Conservation (phyloP, 257 asterid genomes). For the Solanum sejunctum region DNA sequence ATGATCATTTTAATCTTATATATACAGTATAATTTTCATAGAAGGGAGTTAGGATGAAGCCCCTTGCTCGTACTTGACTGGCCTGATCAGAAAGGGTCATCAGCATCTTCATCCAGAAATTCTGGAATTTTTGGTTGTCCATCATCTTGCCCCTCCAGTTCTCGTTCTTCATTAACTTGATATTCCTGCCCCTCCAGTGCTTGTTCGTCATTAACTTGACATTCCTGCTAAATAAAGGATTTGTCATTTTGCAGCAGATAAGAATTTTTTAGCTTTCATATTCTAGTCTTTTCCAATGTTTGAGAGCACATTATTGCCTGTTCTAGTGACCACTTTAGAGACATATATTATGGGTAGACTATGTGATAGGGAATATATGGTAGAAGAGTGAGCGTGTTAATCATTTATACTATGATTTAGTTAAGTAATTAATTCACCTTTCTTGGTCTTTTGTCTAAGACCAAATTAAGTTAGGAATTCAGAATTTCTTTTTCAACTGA, state of each 20-base stretch:
- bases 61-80: not conserved
- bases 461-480: not conserved
- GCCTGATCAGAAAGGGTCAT: not conserved
- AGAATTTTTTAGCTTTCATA: not conserved
- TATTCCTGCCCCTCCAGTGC: not conserved
- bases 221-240: not conserved
- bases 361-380: not conserved
- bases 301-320: not conserved
- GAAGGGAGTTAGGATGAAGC: not conserved
- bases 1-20: not conserved
- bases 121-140: not conserved
- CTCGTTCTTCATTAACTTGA: not conserved
- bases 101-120: not conserved
- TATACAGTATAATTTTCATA: not conserved
- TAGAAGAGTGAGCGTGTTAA: not conserved
- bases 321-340: not conserved
- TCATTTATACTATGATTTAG: not conserved
- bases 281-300: not conserved
- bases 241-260: not conserved
- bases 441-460: not conserved
- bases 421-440: not conserved
- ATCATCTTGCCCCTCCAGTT: not conserved
- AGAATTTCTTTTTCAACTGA: not conserved
- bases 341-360: not conserved
- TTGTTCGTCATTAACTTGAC: not conserved